phyloP scores from a whole-genome alignment of 106 monocot genomes.

The Iris macrosiphon region DNA sequence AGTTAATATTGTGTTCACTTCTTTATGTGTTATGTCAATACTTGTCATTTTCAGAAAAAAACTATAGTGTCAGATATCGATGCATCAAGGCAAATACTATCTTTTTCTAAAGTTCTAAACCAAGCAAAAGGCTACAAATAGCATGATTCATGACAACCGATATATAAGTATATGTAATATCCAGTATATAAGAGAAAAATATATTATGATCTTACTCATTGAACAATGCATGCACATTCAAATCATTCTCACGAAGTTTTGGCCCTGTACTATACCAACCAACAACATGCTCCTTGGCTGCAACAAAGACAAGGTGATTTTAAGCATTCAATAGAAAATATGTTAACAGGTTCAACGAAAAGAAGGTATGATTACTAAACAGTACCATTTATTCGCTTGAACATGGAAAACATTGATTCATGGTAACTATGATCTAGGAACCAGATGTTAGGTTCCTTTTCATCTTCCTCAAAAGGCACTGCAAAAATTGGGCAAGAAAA shows the following conservation, averaged over 20 bases:
- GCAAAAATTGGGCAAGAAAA: slow-evolving; percentile 7
- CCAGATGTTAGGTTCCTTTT: slow-evolving; percentile 93
- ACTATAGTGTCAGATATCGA: no score
- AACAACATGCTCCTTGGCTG: slow-evolving; percentile 99
- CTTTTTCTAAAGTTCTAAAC: no score
- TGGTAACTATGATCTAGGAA: slow-evolving; percentile 98
- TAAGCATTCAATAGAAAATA: slow-evolving; percentile 1
- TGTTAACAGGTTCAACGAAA: not conserved
- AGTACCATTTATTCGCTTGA: slow-evolving; percentile 92
- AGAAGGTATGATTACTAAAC: not conserved
- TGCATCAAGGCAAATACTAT: no score
- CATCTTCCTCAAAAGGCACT: slow-evolving; percentile 99
- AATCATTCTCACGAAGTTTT: slow-evolving; percentile 92
- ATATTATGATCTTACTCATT: slow-evolving; percentile 90
- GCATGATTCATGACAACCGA: no score
- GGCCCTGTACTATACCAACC: slow-evolving; percentile 99
- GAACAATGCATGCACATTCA: slow-evolving; percentile 89
- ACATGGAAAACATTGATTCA: slow-evolving; percentile 96
- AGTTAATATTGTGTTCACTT: no score
- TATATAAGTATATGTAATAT: no score
- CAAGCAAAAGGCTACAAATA: no score
- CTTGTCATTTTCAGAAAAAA: no score
- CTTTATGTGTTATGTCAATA: no score
- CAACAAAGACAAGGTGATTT: slow-evolving; percentile 8
- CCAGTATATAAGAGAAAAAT: no score